These are phyloP conservation scores for Solanum rostratum DNA, from an alignment of 257 asterid genomes.

Conservation along the genomic window DNA sequence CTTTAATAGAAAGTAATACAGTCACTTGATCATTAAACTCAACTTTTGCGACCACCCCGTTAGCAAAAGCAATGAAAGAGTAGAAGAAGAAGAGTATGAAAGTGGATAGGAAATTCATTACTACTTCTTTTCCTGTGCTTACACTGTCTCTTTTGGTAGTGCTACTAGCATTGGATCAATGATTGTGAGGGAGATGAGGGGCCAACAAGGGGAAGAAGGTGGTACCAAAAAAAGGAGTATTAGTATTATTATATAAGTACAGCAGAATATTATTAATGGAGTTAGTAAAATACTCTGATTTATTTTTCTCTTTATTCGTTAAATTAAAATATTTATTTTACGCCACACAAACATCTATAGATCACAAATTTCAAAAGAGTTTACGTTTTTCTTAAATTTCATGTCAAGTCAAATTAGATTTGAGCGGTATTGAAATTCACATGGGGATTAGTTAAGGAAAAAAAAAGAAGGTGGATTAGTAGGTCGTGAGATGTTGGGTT, in stretches of 20 bases:
- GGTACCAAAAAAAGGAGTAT: slow-evolving; percentile 11
- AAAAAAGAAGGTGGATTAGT: background rate
- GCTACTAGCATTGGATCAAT: slow-evolving; percentile 1
- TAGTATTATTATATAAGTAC: background rate
- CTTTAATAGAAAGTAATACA: slow-evolving; percentile 36
- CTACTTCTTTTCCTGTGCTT: background rate
- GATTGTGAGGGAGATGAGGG: slow-evolving; percentile 12
- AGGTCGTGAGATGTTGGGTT: slow-evolving; percentile 69
- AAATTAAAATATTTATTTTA: no score
- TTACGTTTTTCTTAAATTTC: background rate
- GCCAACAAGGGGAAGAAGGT: slow-evolving; percentile 11
- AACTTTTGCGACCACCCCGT: slow-evolving; percentile 1
- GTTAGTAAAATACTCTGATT: background rate
- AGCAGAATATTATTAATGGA: slow-evolving; percentile 4
- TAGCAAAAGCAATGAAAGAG: slow-evolving; percentile 6
- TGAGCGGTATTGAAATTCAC: background rate
- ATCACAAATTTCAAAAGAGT: rapidly evolving
- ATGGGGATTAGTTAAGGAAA: slow-evolving; percentile 9
- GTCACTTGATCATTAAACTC: slow-evolving; percentile 24
- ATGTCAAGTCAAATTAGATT: rapidly evolving
- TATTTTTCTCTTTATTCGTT: no score
- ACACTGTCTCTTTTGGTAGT: background rate
- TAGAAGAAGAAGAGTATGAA: slow-evolving; percentile 14
- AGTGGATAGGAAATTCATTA: slow-evolving; percentile 31
- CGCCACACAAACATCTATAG: no score